Percentiles rank a stretch among this genome's conserved stretches.
phyloP scores from a whole-genome alignment of 1,284 basidiomycete genomes.

The Athelia sp. region DNA sequence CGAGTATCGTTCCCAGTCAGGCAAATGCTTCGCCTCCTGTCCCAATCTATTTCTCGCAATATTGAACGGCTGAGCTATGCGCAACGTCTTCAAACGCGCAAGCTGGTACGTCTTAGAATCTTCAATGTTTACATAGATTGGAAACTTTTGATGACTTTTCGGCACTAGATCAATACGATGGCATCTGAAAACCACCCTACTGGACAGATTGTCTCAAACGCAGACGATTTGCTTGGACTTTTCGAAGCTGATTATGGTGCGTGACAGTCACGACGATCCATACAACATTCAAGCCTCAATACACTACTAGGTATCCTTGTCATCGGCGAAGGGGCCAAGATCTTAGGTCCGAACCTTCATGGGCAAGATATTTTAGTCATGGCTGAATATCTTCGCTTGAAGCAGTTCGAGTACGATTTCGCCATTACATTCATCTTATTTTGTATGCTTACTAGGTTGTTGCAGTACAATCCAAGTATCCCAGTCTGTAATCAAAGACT shows the following conservation, averaged over 20 bases:
- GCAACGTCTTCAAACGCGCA: slow-evolving; percentile 72
- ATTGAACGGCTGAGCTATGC: slow-evolving; percentile 83
- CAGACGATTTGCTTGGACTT: slow-evolving; percentile 76
- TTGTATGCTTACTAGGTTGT: not conserved
- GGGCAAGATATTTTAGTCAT: slow-evolving; percentile 85
- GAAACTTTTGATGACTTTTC: not conserved
- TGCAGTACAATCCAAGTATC: slow-evolving; percentile 59
- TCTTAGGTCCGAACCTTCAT: slow-evolving; percentile 75
- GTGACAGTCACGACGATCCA: not conserved
- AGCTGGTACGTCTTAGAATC: slow-evolving; percentile 47
- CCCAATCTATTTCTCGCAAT: slow-evolving; percentile 81
- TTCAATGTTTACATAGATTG: not conserved
- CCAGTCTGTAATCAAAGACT: slow-evolving; percentile 68
- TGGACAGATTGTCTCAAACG: slow-evolving; percentile 85
- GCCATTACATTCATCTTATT: not conserved
- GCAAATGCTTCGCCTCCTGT: slow-evolving; percentile 78
- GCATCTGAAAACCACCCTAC: slow-evolving; percentile 70
- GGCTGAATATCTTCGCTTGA: slow-evolving; percentile 80
- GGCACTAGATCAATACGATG: slow-evolving; percentile 68
- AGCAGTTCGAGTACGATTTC: slow-evolving; percentile 59
- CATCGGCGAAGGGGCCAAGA: slow-evolving; percentile 84
- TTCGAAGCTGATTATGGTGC: slow-evolving; percentile 82
- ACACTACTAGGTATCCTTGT: slow-evolving; percentile 53
- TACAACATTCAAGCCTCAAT: not conserved
- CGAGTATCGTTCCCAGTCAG: slow-evolving; percentile 82